Base-by-base conservation (phyloP, 441 rosid genomes). In the Pelargonium fulgidum region DNA sequence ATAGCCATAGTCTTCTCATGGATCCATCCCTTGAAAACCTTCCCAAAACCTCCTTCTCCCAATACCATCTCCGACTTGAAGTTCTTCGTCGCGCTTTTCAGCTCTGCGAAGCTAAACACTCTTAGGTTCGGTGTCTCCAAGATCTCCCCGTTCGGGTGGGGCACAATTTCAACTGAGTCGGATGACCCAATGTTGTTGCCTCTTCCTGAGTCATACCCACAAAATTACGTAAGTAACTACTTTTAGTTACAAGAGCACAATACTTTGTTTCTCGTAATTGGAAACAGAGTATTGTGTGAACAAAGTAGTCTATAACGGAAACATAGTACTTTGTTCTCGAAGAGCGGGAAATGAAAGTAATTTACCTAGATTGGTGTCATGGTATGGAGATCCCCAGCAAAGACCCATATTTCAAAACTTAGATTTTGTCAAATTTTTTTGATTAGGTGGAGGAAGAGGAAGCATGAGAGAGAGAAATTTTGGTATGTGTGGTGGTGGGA, bases 1-100 rank as follows among this genome's bases (percentile, higher is more conserved):
- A 75, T 75, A 58, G 78, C 78, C 50, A 75, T 74, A 3, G 74
- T 70, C 67, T 66, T 75, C 16, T 66, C 74, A 11, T 75, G 74
- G 4, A 75, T 24, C 78, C 70, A 75, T 10, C 78, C 78, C 67
- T 70, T 75, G 71, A 58, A 75, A 45, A 75, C 78, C 45, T 62
- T 75, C 47, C 78, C 78, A 22, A 75, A 75, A 12, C 70, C 59
- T 8, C 70, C 70, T 20, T 67, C 61, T 3, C 70, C 70, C 62
- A 67, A 10, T 17, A 67, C 11, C 45, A 22, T 16, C 22, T 48
- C 70, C 33, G 39, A 3, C 6, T 26, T 67, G 12, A 67, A 67
- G 59, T 48, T 67, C 70, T 33, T 67, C 1, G 62, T 67, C 13
- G 70, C 70, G 26, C 59, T 67, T 33, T 45, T 67, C 42, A 67